A percentile compares a stretch with the other conserved stretches of the same genome.
Evolutionary conservation across 169 alveolate species (phyloP).

Genomic region (Neospora caninum): DNA sequence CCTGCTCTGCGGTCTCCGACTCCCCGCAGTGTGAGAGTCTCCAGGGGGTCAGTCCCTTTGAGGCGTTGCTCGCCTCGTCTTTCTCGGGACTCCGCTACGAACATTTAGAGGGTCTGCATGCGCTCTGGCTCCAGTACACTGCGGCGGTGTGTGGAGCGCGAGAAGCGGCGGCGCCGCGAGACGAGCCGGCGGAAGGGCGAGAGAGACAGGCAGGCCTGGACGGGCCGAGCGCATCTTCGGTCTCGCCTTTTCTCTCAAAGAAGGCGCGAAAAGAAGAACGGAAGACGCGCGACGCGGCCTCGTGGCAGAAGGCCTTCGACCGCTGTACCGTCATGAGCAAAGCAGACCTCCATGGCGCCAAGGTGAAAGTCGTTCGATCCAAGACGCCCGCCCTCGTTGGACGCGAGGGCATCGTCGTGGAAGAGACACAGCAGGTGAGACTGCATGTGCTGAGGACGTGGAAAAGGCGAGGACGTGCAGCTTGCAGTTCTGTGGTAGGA

Average conservation of each 20-base stretch:
- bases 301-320: slow-evolving; percentile 26
- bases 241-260: background rate
- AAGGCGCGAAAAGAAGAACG: background rate
- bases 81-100: slow-evolving; percentile 24
- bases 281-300: slow-evolving; percentile 15
- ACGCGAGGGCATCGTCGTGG: slow-evolving; percentile 35
- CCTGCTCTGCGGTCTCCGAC: background rate
- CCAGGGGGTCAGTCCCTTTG: background rate
- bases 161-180: slow-evolving; percentile 10
- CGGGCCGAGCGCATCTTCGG: too few relatives aligned
- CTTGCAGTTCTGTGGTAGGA: too few relatives aligned
- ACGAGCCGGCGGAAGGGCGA: background rate
- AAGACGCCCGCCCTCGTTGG: slow-evolving; percentile 38
- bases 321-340: slow-evolving; percentile 39
- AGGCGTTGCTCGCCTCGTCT: background rate
- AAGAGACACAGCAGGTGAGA: slow-evolving; percentile 60
- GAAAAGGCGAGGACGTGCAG: too few relatives aligned
- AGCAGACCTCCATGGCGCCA: slow-evolving; percentile 50
- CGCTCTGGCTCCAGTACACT: slow-evolving; percentile 53
- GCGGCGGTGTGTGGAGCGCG: slow-evolving; percentile 32
- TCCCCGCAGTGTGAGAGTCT: background rate
- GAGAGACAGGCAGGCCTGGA: background rate
- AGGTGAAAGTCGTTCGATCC: slow-evolving; percentile 49
- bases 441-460: background rate
- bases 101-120: slow-evolving; percentile 23